Base-by-base conservation (phyloP, 73 alveolate species). In the Stentor coeruleus region DNA sequence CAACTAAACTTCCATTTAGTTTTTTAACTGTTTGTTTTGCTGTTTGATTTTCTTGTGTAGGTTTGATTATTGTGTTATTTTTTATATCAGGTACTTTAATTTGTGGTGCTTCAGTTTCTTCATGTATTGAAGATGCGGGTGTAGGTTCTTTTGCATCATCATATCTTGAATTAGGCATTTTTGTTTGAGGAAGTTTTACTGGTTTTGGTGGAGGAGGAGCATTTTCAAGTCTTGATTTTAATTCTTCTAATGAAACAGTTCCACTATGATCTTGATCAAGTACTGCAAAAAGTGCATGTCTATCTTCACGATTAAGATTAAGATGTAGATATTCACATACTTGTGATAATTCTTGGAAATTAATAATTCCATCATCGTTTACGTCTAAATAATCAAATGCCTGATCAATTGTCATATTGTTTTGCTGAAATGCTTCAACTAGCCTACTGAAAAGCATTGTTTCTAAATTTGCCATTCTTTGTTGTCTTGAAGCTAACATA, bases 261-360 rank as follows among this genome's bases (percentile, higher is more conserved):
- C 83, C 83, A 6, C 38, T 35, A n/a, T 75, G 59, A 38, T 75
- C 83, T 11, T 3, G 14, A 38, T 75, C 83, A 38, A 75, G 83
- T 15, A 75, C 83, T 35, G 83, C 59, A 38, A 75, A 75, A 37
- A 75, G 31, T 35, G 59, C 77, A n/a, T 39, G 59, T 37, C 59
- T 14, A n/a, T 75, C 59, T 75, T 75, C 72, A n/a, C 83, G 0
- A 33, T 39, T 75, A 30, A 75, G 39, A 0, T n/a, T 15, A 28
- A 37, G 15, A n/a, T 75, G n/a, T n/a, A 75, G 15, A 75, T 35
- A 37, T 1, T 75, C 83, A 1, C 26, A 2, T n/a, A 28, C 83
- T 20, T 31, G 33, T 75, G 59, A 39, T 15, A 75, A 38, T 2
- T 75, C 83, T 38, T 75, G 83, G 38, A 75, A 75, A 75, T 75